Conservation (phyloP, 164 flowering plant genomes). For the Stephania yunnanensis region DNA sequence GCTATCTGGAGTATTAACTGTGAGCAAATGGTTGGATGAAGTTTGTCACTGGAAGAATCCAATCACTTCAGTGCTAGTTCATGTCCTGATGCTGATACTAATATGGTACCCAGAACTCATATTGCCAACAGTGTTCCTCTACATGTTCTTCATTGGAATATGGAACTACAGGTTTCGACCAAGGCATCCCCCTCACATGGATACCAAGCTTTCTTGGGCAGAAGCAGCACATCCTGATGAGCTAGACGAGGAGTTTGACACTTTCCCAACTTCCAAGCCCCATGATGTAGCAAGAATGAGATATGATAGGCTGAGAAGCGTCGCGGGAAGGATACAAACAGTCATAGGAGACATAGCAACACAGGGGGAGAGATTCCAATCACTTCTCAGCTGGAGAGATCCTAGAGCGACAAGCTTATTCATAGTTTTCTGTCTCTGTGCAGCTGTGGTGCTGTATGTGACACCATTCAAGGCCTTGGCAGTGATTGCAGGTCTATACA, state of each 20-base stretch:
- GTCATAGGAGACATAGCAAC: slow-evolving; percentile 60
- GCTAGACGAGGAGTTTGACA: slow-evolving; percentile 20
- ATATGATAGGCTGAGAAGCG: slow-evolving; percentile 50
- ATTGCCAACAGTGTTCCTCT: slow-evolving; percentile 46
- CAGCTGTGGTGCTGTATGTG: slow-evolving; percentile 43
- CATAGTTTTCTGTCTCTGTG: slow-evolving; percentile 37
- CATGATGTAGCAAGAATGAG: slow-evolving; percentile 41
- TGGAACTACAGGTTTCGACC: slow-evolving; percentile 52
- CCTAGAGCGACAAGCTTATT: slow-evolving; percentile 53
- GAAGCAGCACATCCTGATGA: slow-evolving; percentile 51
- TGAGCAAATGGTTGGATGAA: slow-evolving; percentile 35
- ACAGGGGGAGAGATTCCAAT: slow-evolving; percentile 56
- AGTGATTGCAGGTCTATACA: slow-evolving; percentile 44
- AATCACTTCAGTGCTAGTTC: slow-evolving; percentile 47
- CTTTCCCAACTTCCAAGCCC: slow-evolving; percentile 44
- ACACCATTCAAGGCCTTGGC: slow-evolving; percentile 54
- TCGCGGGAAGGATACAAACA: slow-evolving; percentile 18
- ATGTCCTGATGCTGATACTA: slow-evolving; percentile 42
- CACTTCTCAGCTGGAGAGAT: slow-evolving; percentile 55
- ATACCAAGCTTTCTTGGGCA: slow-evolving; percentile 51
- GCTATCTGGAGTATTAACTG: slow-evolving; percentile 33
- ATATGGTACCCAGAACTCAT: slow-evolving; percentile 55
- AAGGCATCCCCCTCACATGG: slow-evolving; percentile 55
- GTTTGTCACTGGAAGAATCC: slow-evolving; percentile 55
- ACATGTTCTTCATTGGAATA: slow-evolving; percentile 53